These are phyloP conservation scores for Polyporus arcularius DNA, from an alignment of 768 basidiomycete species.

Conservation along the genomic window DNA sequence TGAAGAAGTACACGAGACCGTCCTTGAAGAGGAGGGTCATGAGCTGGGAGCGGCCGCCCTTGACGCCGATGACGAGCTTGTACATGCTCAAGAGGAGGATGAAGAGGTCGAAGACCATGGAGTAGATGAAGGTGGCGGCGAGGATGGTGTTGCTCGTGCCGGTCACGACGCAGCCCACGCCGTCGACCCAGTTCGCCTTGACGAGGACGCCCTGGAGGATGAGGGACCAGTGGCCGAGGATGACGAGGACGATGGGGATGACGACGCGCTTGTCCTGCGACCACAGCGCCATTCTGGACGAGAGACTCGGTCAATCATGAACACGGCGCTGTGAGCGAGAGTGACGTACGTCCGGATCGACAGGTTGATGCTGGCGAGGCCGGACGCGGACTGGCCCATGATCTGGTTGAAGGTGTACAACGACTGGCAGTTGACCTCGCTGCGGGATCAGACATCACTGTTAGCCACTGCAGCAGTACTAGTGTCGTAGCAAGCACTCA, in stretches of 20 bases:
- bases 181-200: constrained; percentile 53
- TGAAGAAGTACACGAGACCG: constrained; percentile 73
- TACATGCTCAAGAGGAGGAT: constrained; percentile 63
- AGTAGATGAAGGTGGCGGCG: constrained; percentile 72
- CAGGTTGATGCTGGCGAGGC: constrained; percentile 49
- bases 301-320: not conserved
- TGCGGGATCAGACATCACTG: constrained; percentile 11
- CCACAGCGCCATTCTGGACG: constrained; percentile 62
- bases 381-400: constrained; percentile 45
- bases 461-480: not conserved
- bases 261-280: constrained; percentile 56
- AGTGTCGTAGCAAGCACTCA: constrained; percentile 16
- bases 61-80: constrained; percentile 47
- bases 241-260: constrained; percentile 48
- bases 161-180: constrained; percentile 54
- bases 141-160: constrained; percentile 63
- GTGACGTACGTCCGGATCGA: constrained; percentile 44
- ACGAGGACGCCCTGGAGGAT: constrained; percentile 68
- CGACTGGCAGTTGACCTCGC: constrained; percentile 44
- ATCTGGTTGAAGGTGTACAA: constrained; percentile 51
- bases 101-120: constrained; percentile 70
- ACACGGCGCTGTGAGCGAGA: not conserved
- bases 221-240: constrained; percentile 74
- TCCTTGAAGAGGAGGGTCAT: constrained; percentile 71
- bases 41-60: constrained; percentile 44